Base-by-base conservation (phyloP, 148 eudicot species). In the Camellia sinensis region DNA sequence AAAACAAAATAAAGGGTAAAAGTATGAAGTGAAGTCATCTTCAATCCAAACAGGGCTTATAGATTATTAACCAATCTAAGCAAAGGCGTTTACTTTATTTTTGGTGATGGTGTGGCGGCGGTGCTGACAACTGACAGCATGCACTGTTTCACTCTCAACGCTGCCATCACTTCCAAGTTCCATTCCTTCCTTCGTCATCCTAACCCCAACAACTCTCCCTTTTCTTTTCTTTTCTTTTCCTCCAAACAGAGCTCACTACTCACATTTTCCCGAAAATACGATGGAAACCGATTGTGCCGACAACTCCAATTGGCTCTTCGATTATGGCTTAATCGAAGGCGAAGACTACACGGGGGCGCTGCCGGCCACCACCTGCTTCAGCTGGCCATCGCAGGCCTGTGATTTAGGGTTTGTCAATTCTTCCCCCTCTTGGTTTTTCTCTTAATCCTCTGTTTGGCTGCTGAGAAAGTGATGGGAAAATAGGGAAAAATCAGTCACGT, bases 251-350 rank as follows among this genome's bases (percentile, higher is more conserved):
- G 19, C 37, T 8, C 1, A 53, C 52, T 41, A 11, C 3, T 7
- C 10, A 76, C 41, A 12, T 6, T 14, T 50, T 17, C 46, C 19
- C 57, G 60, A 46, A 69, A 53, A 41, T 41, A 41, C 67, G 2
- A 83, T 79, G 83, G 86, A 86, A 57, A 75, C 79, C 67, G 86
- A 83, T 78, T 73, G 77, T 22, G 18, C 84, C 6, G 83, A 83
- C 53, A 78, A 79, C 71, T 82, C 81, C 2, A 82, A 64, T 17
- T 82, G 81, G 84, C 78, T 82, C 11, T 73, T 82, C 53, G 84
- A 82, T 46, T 82, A 82, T 65, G 84, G 68, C 18, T 2, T 78
- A n/a, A 60, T 78, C 18, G 81, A 78, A 21, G 84, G 57, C 61
- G 79, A 21, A 64, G 77, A 12, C 11, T 78, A 78, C 52, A 12